Base-by-base conservation (phyloP, 2,329 filamentous ascomycete genomes). In the Mycocentrospora acerina region DNA sequence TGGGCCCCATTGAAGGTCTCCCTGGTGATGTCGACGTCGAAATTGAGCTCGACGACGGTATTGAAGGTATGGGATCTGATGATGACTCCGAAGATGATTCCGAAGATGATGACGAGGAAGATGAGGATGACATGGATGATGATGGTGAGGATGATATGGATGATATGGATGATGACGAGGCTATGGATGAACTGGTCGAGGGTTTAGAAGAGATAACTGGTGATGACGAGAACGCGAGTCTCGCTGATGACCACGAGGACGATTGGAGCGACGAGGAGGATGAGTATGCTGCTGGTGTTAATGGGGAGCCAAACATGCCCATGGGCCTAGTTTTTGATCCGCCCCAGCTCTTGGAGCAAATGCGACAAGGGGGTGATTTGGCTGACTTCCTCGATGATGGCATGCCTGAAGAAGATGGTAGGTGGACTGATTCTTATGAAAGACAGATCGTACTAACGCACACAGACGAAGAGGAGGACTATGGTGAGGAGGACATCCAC, bases 1-100 rank as follows among this genome's bases (percentile, higher is more conserved):
- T 94, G 77, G 91, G 90, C 5, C 75, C 75, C 9, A 79, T 84
- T 33, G 81, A 84, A 72, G 81, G 81, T 40, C 67, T 83, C 27
- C 73, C 79, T 26, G 81, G 80, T 11, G 80, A 83, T 53, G 68
- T 82, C 67, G 83, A 88, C 25, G 87, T 96, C 35, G 90, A 95
- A 71, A 86, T 97, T 53, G 88, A 95, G 46, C 87, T 96, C 17
- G 82, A 84, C 24, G 81, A 82, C 9, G 81, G 81, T 22, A 77
- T 75, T 2, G 75, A 80, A 3, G 80, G 81, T 7, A 74, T 79
- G 37, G 74, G 77, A 7, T 72, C 76, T 8, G 78, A 80, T 32
- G 74, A 75, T n/a, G 60, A 65, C 18, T 74, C 77, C 31, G 75
- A 75, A 19, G 72, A 78, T n/a, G 77, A 79, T 2, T 75, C 78